phyloP scores from a whole-genome alignment of 257 asterid species.

The Ilex aquifolium region DNA sequence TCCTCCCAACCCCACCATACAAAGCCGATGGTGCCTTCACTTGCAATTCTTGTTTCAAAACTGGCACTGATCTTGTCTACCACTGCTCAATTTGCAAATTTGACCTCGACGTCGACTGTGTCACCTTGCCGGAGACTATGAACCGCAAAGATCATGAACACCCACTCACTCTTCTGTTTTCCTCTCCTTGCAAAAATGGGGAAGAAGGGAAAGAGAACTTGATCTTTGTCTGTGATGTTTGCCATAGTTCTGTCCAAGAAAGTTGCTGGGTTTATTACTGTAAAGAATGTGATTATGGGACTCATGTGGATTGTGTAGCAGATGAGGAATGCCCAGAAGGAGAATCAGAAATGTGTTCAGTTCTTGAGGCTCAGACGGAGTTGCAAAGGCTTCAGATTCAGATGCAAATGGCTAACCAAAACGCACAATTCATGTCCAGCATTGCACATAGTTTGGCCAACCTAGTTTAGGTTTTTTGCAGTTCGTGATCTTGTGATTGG shows the following conservation, averaged over 20 bases:
- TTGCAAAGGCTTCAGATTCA: too few relatives aligned
- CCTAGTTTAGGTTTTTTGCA: too few relatives aligned
- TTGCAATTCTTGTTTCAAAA: conserved; percentile 28
- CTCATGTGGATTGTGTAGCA: conserved; percentile 29
- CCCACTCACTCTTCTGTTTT: conserved; percentile 17
- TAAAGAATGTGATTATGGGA: conserved; percentile 23
- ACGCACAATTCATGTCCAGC: too few relatives aligned
- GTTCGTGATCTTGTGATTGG: too few relatives aligned
- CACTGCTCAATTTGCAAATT: conserved; percentile 27
- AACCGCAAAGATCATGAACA: conserved; percentile 33
- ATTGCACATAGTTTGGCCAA: too few relatives aligned
- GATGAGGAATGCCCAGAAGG: too few relatives aligned
- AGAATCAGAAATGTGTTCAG: conserved; percentile 9
- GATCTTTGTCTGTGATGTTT: conserved; percentile 21
- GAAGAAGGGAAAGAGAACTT: neutral
- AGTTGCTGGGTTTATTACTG: conserved; percentile 37
- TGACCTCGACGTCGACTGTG: conserved; percentile 37
- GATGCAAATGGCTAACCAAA: too few relatives aligned
- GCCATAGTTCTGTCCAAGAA: conserved; percentile 13
- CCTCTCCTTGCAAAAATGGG: neutral
- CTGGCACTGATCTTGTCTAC: conserved; percentile 22
- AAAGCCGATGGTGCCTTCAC: conserved; percentile 9
- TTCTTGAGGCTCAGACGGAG: neutral
- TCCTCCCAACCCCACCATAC: conserved; percentile 22
- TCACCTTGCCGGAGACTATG: conserved; percentile 34